Evolutionary conservation across 139 green algal genomes (phyloP), one percentile per base, ranked within the genome.

Genomic region (Chlorella sp.): DNA sequence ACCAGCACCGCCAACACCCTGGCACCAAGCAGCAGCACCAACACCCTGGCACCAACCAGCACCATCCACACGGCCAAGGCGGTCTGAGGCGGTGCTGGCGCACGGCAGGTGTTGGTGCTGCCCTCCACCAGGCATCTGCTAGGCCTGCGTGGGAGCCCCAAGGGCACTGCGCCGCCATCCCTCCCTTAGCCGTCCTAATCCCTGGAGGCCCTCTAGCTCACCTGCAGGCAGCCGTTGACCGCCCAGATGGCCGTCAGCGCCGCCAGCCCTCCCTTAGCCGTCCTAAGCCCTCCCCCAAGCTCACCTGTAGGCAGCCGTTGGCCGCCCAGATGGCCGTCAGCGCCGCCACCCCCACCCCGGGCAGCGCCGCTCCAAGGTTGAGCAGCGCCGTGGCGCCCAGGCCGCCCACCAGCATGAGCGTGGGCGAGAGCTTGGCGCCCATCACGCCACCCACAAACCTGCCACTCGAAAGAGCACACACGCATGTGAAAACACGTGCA

Each of bases 301-400:
- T 29, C 26, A 64, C 26, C 23, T 31, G 59, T 20, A 64, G 17
- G 59, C 59, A 29, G 23, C 59, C 59, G 59, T 64, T 64, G 59
- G 26, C 26, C 5, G 88, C 89, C 89, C 91, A 95, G 63, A 90
- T 85, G n/a, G 80, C 70, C 35, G 77, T 83, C 79, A 96, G 75
- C 71, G 55, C 76, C 3, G n/a, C 2, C 31, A 85, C 71, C 1
- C 51, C 62, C 29, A 32, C 51, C n/a, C 66, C 74, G 30, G 42
- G 42, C 10, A 17, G 10, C 42, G 42, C 17, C 10, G 42, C 17
- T 10, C 82, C 81, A 87, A 26, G 80, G 82, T 98, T 98, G 63
- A 96, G 82, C 10, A 88, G 34, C 0, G 90, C 92, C 2, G 94
- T 98, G 51, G 86, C 83, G 35, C 91, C 84, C 34, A 98, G 84